Evolutionary conservation across 2,329 filamentous ascomycete species (phyloP).

Genomic region (Nannizziopsis arthrosporioides): DNA sequence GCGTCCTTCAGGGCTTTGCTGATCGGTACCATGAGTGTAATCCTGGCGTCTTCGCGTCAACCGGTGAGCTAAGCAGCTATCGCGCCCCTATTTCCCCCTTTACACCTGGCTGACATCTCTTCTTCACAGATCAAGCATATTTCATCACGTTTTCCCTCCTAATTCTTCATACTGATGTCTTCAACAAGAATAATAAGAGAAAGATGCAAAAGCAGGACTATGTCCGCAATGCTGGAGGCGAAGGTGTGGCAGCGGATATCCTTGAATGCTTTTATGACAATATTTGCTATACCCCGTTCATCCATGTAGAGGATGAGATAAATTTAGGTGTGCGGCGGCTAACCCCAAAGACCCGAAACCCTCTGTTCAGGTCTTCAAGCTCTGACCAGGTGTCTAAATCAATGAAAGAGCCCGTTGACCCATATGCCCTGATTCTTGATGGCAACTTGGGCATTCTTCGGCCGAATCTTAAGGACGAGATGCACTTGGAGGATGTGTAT

Average conservation of each 20-base stretch:
- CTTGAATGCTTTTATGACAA: constrained; percentile 97
- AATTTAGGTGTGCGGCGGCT: constrained; percentile 58
- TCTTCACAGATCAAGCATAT: constrained; percentile 67
- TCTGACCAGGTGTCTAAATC: constrained; percentile 54
- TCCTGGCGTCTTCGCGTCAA: constrained; percentile 78
- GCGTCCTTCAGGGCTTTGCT: constrained; percentile 84
- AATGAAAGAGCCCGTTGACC: constrained; percentile 78
- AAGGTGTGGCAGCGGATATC: constrained; percentile 87
- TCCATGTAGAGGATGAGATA: constrained; percentile 87
- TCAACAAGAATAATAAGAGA: constrained; percentile 99
- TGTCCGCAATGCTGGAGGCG: constrained; percentile 82
- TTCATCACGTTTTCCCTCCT: constrained; percentile 95
- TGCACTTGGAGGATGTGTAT: constrained; percentile 85
- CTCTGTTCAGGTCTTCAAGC: constrained; percentile 54
- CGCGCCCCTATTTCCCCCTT: not conserved
- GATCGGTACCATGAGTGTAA: constrained; percentile 98
- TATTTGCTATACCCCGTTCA: constrained; percentile 95
- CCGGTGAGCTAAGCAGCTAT: constrained; percentile 37
- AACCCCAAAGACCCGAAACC: constrained; percentile 59
- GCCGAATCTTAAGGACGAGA: constrained; percentile 80
- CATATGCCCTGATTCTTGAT: constrained; percentile 88
- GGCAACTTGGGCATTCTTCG: constrained; percentile 70
- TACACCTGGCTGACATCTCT: not conserved
- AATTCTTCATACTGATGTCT: constrained; percentile 95
- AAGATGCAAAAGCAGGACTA: constrained; percentile 98